phyloP scores from a whole-genome alignment of 352 stramenopile genomes.

The Globisporangium echinulatum region DNA sequence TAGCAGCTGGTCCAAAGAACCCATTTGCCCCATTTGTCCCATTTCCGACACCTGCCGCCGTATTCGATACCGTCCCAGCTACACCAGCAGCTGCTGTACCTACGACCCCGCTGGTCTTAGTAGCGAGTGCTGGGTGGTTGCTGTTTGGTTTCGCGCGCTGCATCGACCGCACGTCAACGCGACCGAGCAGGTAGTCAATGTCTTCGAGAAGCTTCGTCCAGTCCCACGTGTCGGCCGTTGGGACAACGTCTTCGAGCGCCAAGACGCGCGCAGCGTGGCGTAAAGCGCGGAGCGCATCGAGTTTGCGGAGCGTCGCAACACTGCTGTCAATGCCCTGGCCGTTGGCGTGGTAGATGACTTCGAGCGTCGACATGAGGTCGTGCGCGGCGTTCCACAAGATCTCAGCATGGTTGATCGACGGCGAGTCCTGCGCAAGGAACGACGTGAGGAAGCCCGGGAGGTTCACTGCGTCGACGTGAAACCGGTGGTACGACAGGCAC shows the following conservation, averaged over 20 bases:
- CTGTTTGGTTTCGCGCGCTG: conserved; percentile 18
- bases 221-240: conserved; percentile 71
- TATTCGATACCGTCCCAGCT: background rate
- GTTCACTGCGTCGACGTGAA: conserved; percentile 92
- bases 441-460: conserved; percentile 85
- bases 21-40: background rate
- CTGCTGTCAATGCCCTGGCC: conserved; percentile 31
- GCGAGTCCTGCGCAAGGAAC: conserved; percentile 87
- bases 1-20: background rate
- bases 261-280: conserved; percentile 57
- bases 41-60: background rate
- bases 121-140: conserved; percentile 10
- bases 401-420: conserved; percentile 87
- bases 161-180: conserved; percentile 45
- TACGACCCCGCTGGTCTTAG: background rate
- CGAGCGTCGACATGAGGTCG: conserved; percentile 84
- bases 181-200: conserved; percentile 57
- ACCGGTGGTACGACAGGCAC: conserved; percentile 92
- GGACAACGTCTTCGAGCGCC: conserved; percentile 59
- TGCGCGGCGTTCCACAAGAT: conserved; percentile 91
- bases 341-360: conserved; percentile 66
- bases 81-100: background rate
- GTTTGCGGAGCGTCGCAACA: conserved; percentile 47
- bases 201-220: conserved; percentile 74
- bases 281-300: conserved; percentile 57